Base-by-base conservation (phyloP, 2,329 filamentous ascomycete species). In the Nothophoma quercina region DNA sequence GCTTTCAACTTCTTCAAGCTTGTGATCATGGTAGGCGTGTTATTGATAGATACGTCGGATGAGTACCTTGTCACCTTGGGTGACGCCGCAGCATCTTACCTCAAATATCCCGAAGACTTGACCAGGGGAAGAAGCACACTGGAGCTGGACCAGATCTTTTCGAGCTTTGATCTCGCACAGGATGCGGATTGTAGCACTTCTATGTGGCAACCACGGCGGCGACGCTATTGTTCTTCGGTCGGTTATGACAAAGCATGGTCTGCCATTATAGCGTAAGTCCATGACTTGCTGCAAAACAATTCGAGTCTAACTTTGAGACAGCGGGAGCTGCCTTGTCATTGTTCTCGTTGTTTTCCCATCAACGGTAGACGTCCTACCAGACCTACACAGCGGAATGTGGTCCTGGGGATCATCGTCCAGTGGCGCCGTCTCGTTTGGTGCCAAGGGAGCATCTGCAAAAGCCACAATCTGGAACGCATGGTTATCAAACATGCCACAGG, bases 401-500 rank as follows among this genome's bases (percentile, higher is more conserved):
- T 10, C 33, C 5, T 26, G 30, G 30, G 41, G 41, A 21, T 35
- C 30, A n/a, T 21, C 41, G 2, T 35, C 41, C 1, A 15, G 8
- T 2, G 41, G 41, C 15, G 12, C n/a, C 2, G 19, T 43, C 3
- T 43, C 40, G 1, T 43, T 43, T 7, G 40, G 29, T 5, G 7
- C 29, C n/a, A 19, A 1, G 4, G 40, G n/a, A n/a, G n/a, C n/a
- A n/a, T n/a, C n/a, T n/a, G n/a, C n/a, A n/a, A n/a, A n/a, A n/a
- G n/a, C n/a, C n/a, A n/a, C n/a, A n/a, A n/a, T n/a, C n/a, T n/a
- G n/a, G n/a, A 56, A 51, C 28, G 65, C 74, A 0, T 63, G 81
- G 15, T 16, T 82, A 0, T 77, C 75, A 26, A 84, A 84, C 55
- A 22, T 72, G 0, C 79, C 80, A 1, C 81, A 84, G 55, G 44